Evolutionary conservation across 164 flowering plant genomes (phyloP), one percentile per base, ranked within the genome.

Genomic region (Platanus orientalis): DNA sequence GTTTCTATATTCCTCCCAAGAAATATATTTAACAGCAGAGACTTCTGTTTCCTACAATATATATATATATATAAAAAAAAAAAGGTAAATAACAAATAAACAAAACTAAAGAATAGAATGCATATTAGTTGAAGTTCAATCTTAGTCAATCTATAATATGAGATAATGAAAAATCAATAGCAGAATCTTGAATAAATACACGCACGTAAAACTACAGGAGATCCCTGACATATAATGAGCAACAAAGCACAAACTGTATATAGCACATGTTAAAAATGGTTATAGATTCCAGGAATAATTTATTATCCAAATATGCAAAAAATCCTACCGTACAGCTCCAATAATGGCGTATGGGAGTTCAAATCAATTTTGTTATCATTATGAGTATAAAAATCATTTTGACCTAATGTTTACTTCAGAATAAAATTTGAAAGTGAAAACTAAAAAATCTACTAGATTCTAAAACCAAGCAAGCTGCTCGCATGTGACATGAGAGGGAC

Each of bases 11-110:
- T 93, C 94, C 68, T 81, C 79, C 68, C 74, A 81, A 10, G 74
- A 36, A 23, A 93, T 75, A 76, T 93, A 93, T 75, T 85, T 89
- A 54, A 93, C 97, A 64, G 87, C 97, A 68, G 98, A 87, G 51
- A 93, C 97, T 79, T 93, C 98, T 57, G 87, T 63, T 73, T 86
- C 94, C 98, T 93, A 60, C 58, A 55, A 54, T 21, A 53, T n/a
- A 23, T 11, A 1, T 16, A 0, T 45, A 26, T 6, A 7, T 16
- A 24, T 45, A 12, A 27, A 9, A 57, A 2, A 52, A 40, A 20
- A 4, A 21, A 61, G 20, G 7, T 21, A 30, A 6, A n/a, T n/a
- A n/a, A n/a, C n/a, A n/a, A n/a, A n/a, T n/a, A n/a, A n/a, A n/a
- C n/a, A n/a, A n/a, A n/a, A 34, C 10, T 13, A n/a, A n/a, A n/a